Percentiles rank a stretch among this genome's conserved stretches.
Conservation (phyloP, 148 eudicot genomes). For the Vaccinium darrowii region DNA sequence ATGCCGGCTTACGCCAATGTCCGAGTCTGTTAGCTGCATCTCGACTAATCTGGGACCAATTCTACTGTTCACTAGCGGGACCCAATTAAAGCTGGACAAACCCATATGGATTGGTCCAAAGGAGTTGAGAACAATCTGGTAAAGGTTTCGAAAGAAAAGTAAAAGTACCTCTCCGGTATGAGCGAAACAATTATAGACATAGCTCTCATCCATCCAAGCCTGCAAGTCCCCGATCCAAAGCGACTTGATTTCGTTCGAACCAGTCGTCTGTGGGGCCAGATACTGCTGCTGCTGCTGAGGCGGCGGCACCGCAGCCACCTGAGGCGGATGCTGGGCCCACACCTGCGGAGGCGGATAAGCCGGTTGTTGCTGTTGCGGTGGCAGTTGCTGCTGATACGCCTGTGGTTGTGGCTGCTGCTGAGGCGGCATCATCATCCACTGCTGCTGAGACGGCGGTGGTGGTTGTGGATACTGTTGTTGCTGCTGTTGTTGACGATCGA, state of each 20-base stretch:
- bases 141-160: not conserved
- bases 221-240: slow-evolving; percentile 98
- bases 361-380: slow-evolving; percentile 18
- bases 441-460: slow-evolving; percentile 45
- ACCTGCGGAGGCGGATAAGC: slow-evolving; percentile 14
- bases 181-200: slow-evolving; percentile 52
- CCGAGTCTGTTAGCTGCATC: no score
- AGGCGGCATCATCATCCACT: slow-evolving; percentile 59
- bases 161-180: slow-evolving; percentile 65
- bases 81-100: no score
- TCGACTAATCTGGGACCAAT: no score
- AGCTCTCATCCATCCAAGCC: slow-evolving; percentile 92
- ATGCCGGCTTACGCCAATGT: no score
- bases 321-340: slow-evolving; percentile 32
- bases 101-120: no score
- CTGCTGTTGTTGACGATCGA: slow-evolving; percentile 14
- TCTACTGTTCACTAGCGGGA: no score
- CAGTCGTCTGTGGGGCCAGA: slow-evolving; percentile 21
- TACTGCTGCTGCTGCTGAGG: slow-evolving; percentile 39
- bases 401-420: slow-evolving; percentile 23
- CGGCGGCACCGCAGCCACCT: slow-evolving; percentile 14
- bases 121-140: no score
- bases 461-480: slow-evolving; percentile 24
- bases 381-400: slow-evolving; percentile 26
- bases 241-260: slow-evolving; percentile 65